These are phyloP conservation scores for Trypanosomatidae sp. DNA, from an alignment of 208 protist genomes.

Conservation along the genomic window DNA sequence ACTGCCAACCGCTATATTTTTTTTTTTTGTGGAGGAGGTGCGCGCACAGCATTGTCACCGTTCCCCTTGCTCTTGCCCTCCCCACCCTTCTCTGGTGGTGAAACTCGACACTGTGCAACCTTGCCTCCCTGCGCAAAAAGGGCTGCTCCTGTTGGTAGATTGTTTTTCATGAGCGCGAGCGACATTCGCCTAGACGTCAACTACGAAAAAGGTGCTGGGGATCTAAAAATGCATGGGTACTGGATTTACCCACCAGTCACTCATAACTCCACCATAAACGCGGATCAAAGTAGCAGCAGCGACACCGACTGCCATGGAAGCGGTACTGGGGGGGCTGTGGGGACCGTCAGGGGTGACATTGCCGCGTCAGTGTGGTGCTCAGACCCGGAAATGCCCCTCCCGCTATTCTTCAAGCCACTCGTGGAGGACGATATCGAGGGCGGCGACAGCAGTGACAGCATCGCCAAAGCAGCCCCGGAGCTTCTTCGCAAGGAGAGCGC, in stretches of 20 bases:
- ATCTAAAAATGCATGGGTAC: slow-evolving; percentile 22
- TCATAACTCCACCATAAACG: slow-evolving; percentile 8
- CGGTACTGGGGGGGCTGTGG: neutral
- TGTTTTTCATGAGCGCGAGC: neutral
- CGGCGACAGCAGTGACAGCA: neutral
- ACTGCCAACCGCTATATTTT: neutral
- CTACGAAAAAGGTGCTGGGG: slow-evolving; percentile 5
- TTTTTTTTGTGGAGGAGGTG: neutral
- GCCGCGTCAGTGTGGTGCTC: neutral
- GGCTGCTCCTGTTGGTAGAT: neutral
- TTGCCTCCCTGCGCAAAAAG: neutral
- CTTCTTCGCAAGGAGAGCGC: slow-evolving; percentile 7
- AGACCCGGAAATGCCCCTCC: neutral
- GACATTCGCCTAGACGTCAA: slow-evolving; percentile 8
- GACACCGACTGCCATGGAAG: neutral
- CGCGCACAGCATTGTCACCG: neutral
- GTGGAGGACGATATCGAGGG: slow-evolving; percentile 29
- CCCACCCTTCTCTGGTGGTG: neutral
- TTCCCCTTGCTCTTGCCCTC: neutral
- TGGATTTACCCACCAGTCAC: slow-evolving; percentile 9
- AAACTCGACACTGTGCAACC: neutral
- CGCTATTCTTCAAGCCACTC: slow-evolving; percentile 3
- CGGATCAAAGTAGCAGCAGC: slow-evolving; percentile 9
- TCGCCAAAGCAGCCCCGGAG: slow-evolving; percentile 5
- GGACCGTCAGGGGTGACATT: neutral